A percentile compares a stretch with the other conserved stretches of the same genome.
Evolutionary conservation across 2,329 filamentous ascomycete genomes (phyloP).

Genomic region (Herpotrichia juniperi): DNA sequence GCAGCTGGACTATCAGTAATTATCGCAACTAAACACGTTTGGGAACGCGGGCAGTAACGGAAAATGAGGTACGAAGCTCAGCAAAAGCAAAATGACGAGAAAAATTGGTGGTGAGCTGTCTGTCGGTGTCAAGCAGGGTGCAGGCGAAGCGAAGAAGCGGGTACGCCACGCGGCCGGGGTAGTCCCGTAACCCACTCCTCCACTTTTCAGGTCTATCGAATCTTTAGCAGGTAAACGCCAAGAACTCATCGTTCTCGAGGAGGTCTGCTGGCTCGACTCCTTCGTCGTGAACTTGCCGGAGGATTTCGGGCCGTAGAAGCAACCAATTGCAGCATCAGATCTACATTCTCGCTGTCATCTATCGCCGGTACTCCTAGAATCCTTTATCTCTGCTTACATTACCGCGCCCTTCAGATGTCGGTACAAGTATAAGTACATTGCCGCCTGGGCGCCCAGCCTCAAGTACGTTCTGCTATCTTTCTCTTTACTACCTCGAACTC

Average conservation of each 20-base stretch:
- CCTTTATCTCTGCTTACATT: constrained; percentile 32
- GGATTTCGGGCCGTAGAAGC: neutral
- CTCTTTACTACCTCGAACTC: neutral
- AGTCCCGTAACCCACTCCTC: neutral
- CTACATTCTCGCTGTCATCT: neutral
- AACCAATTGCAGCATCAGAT: neutral
- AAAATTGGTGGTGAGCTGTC: neutral
- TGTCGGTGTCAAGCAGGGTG: neutral
- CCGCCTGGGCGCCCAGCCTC: constrained; percentile 29
- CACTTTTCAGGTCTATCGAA: neutral
- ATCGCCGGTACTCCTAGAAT: neutral
- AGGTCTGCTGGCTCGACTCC: neutral
- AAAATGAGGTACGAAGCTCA: neutral
- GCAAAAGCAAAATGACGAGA: neutral
- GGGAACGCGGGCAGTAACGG: no score
- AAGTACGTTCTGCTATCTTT: constrained; percentile 9
- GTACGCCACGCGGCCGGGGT: neutral
- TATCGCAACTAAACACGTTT: neutral
- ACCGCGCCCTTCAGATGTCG: constrained; percentile 7
- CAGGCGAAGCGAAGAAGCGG: neutral
- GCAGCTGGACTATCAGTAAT: neutral
- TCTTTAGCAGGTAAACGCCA: neutral
- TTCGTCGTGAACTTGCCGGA: neutral
- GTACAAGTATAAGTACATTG: constrained; percentile 14
- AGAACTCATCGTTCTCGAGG: neutral